phyloP scores from a whole-genome alignment of 208 protist species.

The Crithidia expoeki region DNA sequence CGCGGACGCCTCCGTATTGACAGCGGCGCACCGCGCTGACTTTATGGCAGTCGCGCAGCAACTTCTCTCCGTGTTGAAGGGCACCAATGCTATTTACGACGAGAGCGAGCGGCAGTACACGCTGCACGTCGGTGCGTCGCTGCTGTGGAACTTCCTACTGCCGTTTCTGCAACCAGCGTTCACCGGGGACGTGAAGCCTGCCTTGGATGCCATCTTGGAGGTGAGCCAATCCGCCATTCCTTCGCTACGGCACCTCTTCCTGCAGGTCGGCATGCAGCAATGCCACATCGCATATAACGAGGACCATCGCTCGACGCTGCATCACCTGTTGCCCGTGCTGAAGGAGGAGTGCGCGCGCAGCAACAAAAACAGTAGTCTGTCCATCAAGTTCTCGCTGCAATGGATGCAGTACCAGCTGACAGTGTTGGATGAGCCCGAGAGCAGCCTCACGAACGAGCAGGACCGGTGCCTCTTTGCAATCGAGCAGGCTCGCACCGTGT shows the following conservation, averaged over 20 bases:
- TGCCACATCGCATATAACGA: constrained; percentile 71
- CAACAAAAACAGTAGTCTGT: background rate
- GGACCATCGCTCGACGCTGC: constrained; percentile 52
- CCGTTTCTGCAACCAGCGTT: constrained; percentile 37
- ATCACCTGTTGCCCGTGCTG: constrained; percentile 27
- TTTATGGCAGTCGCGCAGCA: constrained; percentile 43
- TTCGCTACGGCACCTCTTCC: constrained; percentile 30
- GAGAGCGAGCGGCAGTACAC: constrained; percentile 68
- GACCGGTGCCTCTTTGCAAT: constrained; percentile 35
- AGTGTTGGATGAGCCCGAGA: constrained; percentile 29
- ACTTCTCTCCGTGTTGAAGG: constrained; percentile 66
- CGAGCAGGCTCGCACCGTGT: constrained; percentile 29
- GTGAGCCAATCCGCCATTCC: constrained; percentile 19
- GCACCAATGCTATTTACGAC: constrained; percentile 64
- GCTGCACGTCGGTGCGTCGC: constrained; percentile 54
- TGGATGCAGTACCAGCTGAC: constrained; percentile 35
- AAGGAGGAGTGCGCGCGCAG: constrained; percentile 19
- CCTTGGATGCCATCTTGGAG: constrained; percentile 23
- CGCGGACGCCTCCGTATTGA: constrained; percentile 58
- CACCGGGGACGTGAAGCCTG: constrained; percentile 20
- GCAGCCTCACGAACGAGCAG: constrained; percentile 18
- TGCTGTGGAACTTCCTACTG: constrained; percentile 80
- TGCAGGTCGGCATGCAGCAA: constrained; percentile 66
- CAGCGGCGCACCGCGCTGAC: constrained; percentile 29
- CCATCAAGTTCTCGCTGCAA: constrained; percentile 22